Percentiles rank a stretch among this genome's conserved stretches.
These are phyloP conservation scores for Pseudoperonospora humuli DNA, from an alignment of 352 stramenopile species.

Conservation along the genomic window DNA sequence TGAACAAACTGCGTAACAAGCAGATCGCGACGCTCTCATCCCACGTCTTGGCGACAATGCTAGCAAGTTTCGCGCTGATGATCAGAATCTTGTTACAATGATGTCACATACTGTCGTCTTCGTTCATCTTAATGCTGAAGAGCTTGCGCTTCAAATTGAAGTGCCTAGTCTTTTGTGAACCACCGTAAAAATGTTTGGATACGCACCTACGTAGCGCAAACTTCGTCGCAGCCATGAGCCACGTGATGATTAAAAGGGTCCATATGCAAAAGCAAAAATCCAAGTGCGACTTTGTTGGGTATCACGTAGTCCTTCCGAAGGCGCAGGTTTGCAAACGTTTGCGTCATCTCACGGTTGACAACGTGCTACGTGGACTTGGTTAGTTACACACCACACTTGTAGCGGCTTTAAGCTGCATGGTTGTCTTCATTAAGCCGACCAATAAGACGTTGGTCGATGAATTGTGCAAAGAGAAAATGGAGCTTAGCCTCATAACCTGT, in stretches of 20 bases:
- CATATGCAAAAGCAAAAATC: conserved; percentile 23
- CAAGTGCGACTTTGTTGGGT: conserved; percentile 18
- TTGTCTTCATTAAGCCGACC: conserved; percentile 4
- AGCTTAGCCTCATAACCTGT: conserved; percentile 13
- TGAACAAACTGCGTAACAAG: too few relatives aligned
- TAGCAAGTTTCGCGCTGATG: conserved; percentile 1
- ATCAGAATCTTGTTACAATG: conserved; percentile 3
- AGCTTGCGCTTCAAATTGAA: conserved; percentile 19
- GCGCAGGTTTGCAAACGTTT: neutral
- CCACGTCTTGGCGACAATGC: conserved; percentile 1
- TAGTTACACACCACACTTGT: neutral
- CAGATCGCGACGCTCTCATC: conserved; percentile 4
- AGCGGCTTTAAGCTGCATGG: conserved; percentile 2
- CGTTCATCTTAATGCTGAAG: conserved; percentile 1
- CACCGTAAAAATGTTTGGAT: conserved; percentile 5
- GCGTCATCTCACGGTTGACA: neutral
- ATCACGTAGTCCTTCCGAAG: conserved; percentile 15
- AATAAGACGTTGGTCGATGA: conserved; percentile 6
- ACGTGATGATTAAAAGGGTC: conserved; percentile 17
- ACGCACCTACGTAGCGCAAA: conserved; percentile 12
- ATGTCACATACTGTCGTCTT: conserved; percentile 1
- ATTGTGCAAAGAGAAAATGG: conserved; percentile 14
- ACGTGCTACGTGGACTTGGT: neutral
- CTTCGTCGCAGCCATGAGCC: conserved; percentile 16
- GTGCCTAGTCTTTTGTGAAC: conserved; percentile 11